Evolutionary conservation across 371 early-diverging fungal species (phyloP).

Genomic region (Mucor circinelloides): DNA sequence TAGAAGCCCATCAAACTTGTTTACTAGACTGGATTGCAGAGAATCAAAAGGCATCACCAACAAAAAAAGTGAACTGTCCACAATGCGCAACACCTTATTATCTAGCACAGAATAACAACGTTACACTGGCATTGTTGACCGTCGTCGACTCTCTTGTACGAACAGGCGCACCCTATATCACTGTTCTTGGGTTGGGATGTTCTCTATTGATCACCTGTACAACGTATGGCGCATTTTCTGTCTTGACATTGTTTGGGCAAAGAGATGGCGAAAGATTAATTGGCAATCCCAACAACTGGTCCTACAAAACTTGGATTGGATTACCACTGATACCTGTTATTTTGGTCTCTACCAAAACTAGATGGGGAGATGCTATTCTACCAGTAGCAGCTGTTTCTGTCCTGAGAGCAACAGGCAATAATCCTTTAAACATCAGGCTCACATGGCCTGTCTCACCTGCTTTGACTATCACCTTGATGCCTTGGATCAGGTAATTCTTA

Average conservation of each 20-base stretch:
- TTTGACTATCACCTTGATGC: constrained; percentile 55
- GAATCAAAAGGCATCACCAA: constrained; percentile 53
- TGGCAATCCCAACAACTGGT: constrained; percentile 62
- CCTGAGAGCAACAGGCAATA: constrained; percentile 27
- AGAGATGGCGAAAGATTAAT: constrained; percentile 67
- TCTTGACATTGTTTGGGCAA: constrained; percentile 68
- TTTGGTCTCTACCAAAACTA: constrained; percentile 60
- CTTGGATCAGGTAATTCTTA: constrained; percentile 52
- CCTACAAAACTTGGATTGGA: constrained; percentile 69
- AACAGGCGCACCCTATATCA: constrained; percentile 65
- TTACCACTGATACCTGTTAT: constrained; percentile 68
- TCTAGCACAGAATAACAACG: constrained; percentile 57
- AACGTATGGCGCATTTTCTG: constrained; percentile 72
- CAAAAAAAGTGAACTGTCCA: constrained; percentile 55
- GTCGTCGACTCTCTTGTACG: constrained; percentile 59
- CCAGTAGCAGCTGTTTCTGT: constrained; percentile 37
- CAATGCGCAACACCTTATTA: constrained; percentile 73
- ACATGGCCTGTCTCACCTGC: constrained; percentile 60
- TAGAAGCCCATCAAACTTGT: constrained; percentile 75
- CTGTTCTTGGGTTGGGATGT: constrained; percentile 66
- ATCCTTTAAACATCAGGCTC: constrained; percentile 28
- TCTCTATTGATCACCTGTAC: constrained; percentile 61
- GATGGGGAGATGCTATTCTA: constrained; percentile 44
- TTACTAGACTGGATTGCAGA: constrained; percentile 78
- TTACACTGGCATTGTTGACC: constrained; percentile 53